Conservation (phyloP, 331 rosid species). For the Cydonia oblonga region DNA sequence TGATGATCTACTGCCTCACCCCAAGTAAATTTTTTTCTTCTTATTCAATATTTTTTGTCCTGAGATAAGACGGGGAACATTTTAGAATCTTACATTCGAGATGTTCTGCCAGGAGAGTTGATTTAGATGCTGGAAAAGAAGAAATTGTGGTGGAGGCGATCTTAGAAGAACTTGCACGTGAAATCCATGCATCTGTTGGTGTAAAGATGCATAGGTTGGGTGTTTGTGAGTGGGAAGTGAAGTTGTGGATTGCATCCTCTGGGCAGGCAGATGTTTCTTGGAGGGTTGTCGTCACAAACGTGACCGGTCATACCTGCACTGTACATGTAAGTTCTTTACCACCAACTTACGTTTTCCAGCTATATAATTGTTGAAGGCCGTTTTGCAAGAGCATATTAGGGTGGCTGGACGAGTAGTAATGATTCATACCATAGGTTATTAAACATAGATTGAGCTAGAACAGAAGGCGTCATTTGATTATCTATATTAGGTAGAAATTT, state of each 20-base stretch:
- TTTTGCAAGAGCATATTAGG: constrained; percentile 8
- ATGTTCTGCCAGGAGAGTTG: constrained; percentile 54
- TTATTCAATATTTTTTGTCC: constrained; percentile 1
- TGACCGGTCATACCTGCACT: constrained; percentile 93
- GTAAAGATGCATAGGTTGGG: constrained; percentile 97
- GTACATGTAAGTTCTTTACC: constrained; percentile 62
- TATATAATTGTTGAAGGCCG: not conserved
- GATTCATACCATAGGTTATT: not conserved
- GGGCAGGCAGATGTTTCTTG: constrained; percentile 82
- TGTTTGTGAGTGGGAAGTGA: constrained; percentile 96
- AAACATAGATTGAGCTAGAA: not conserved
- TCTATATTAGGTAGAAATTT: not conserved
- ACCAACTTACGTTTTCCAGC: not conserved
- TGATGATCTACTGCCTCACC: constrained; percentile 65
- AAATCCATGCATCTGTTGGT: constrained; percentile 79
- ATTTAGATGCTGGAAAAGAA: constrained; percentile 47
- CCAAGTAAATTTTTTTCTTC: constrained; percentile 46
- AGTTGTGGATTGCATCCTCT: constrained; percentile 74
- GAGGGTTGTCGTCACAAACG: constrained; percentile 92
- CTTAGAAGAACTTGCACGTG: constrained; percentile 58
- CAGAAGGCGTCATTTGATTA: not conserved
- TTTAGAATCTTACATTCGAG: constrained; percentile 26
- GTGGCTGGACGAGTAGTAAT: not conserved
- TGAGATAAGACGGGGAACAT: constrained; percentile 3
- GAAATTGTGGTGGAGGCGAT: constrained; percentile 55